These are phyloP conservation scores for Biscutella laevigata DNA, from an alignment of 441 rosid genomes.

Conservation along the genomic window DNA sequence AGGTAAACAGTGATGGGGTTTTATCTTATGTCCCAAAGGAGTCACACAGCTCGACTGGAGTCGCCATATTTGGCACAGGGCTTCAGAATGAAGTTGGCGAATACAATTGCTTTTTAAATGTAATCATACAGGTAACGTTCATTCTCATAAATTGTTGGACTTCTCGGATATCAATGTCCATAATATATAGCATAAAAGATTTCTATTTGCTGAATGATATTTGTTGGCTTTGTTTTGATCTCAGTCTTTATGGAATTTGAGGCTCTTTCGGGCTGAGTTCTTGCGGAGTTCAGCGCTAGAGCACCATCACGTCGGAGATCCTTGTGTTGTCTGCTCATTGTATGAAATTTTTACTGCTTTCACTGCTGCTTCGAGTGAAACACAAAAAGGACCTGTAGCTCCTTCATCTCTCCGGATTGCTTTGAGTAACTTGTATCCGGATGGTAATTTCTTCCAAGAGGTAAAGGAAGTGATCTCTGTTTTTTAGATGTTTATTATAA, in stretches of 20 bases:
- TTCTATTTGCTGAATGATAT: slow-evolving; percentile 10
- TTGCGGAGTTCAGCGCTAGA: slow-evolving; percentile 55
- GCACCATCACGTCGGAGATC: slow-evolving; percentile 85
- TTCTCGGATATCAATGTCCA: neutral
- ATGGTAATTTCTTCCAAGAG: slow-evolving; percentile 89
- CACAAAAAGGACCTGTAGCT: slow-evolving; percentile 61
- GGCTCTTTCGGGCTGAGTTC: slow-evolving; percentile 69
- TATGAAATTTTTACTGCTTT: slow-evolving; percentile 70
- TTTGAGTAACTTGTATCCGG: slow-evolving; percentile 80
- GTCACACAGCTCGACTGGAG: slow-evolving; percentile 26
- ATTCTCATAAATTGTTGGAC: neutral
- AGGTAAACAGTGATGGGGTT: slow-evolving; percentile 27
- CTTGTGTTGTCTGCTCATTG: slow-evolving; percentile 86
- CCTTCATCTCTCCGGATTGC: slow-evolving; percentile 83
- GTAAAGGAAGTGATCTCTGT: slow-evolving; percentile 31
- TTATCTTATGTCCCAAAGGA: slow-evolving; percentile 29
- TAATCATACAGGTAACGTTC: slow-evolving; percentile 74
- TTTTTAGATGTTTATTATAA: slow-evolving; percentile 10
- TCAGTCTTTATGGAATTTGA: slow-evolving; percentile 93
- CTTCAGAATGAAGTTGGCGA: slow-evolving; percentile 91
- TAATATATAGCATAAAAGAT: neutral
- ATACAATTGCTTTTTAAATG: slow-evolving; percentile 94
- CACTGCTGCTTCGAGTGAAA: slow-evolving; percentile 45
- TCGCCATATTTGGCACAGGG: slow-evolving; percentile 61
- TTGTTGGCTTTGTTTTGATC: slow-evolving; percentile 14